A percentile compares a stretch with the other conserved stretches of the same genome.
These are phyloP conservation scores for Sporopachydermia cereana DNA, from an alignment of 1,139 yeast species.

Conservation along the genomic window DNA sequence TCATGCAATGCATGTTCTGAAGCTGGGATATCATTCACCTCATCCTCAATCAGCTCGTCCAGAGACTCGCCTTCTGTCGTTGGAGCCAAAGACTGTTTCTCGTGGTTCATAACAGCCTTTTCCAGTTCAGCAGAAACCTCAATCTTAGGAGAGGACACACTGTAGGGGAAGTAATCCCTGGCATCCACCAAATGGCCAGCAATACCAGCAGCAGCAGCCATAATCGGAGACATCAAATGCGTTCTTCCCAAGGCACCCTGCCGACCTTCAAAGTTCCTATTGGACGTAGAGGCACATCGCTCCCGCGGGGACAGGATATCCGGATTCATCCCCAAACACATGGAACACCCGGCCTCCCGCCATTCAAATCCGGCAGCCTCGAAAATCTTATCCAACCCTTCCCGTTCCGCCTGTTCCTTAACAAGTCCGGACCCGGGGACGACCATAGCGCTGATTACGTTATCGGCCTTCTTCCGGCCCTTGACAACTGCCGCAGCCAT, in stretches of 20 bases:
- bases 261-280: constrained; percentile 98
- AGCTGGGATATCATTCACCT: constrained; percentile 47
- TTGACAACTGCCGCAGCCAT: constrained; percentile 90
- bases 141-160: constrained; percentile 49
- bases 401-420: constrained; percentile 84
- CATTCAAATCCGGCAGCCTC: constrained; percentile 90
- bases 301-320: constrained; percentile 90
- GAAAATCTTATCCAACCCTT: constrained; percentile 87
- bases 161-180: constrained; percentile 57
- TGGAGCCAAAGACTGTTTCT: constrained; percentile 29
- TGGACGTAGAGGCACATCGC: constrained; percentile 97
- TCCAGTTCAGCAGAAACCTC: constrained; percentile 44
- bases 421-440: constrained; percentile 98
- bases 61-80: constrained; percentile 14
- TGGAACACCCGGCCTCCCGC: constrained; percentile 99
- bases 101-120: constrained; percentile 60
- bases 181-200: constrained; percentile 86
- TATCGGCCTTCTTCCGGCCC: constrained; percentile 80
- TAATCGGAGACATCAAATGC: constrained; percentile 95
- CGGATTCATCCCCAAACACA: constrained; percentile 99
- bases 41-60: constrained; percentile 30
- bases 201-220: constrained; percentile 99
- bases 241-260: constrained; percentile 97
- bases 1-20: constrained; percentile 27
- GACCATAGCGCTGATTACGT: constrained; percentile 72